Evolutionary conservation across 805 yeast genomes (phyloP).

Genomic region (Ogataea haglerorum): DNA sequence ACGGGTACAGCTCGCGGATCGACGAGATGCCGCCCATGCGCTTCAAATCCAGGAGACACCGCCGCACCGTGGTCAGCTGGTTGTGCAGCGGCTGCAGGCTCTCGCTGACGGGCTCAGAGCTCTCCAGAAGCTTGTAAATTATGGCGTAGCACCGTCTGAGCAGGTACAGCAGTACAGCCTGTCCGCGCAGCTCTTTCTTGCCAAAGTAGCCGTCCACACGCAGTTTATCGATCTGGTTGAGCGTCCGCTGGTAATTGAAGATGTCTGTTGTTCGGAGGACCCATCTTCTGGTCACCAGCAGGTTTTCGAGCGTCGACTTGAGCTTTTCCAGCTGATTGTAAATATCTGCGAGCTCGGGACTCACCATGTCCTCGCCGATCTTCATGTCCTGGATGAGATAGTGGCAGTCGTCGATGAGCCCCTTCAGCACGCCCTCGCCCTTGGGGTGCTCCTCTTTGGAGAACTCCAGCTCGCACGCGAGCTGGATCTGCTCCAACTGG

Average conservation of each 20-base stretch:
- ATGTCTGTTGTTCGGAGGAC: conserved; percentile 94
- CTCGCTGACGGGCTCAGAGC: conserved; percentile 94
- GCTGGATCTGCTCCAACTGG: conserved; percentile 24
- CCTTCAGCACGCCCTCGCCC: conserved; percentile 56
- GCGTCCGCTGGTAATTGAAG: conserved; percentile 71
- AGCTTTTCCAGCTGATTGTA: conserved; percentile 63
- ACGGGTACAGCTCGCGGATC: conserved; percentile 89
- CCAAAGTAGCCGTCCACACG: conserved; percentile 61
- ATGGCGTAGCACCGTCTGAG: conserved; percentile 88
- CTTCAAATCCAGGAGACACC: conserved; percentile 85
- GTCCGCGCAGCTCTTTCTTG: conserved; percentile 45
- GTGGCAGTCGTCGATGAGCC: conserved; percentile 79
- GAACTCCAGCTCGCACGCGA: conserved; percentile 22
- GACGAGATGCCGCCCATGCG: conserved; percentile 89
- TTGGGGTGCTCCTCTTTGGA: conserved; percentile 17
- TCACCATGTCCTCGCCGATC: conserved; percentile 44
- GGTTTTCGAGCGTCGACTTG: conserved; percentile 72
- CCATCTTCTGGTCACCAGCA: conserved; percentile 94
- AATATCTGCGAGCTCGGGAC: conserved; percentile 51
- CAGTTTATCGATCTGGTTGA: conserved; percentile 70
- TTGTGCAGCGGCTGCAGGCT: conserved; percentile 91
- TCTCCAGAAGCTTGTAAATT: conserved; percentile 82
- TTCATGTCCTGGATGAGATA: conserved; percentile 66
- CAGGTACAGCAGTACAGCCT: conserved; percentile 64
- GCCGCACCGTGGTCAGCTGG: conserved; percentile 85